Evolutionary conservation across 179 eudicot genomes (phyloP).

Genomic region (Monotropa hypopitys): DNA sequence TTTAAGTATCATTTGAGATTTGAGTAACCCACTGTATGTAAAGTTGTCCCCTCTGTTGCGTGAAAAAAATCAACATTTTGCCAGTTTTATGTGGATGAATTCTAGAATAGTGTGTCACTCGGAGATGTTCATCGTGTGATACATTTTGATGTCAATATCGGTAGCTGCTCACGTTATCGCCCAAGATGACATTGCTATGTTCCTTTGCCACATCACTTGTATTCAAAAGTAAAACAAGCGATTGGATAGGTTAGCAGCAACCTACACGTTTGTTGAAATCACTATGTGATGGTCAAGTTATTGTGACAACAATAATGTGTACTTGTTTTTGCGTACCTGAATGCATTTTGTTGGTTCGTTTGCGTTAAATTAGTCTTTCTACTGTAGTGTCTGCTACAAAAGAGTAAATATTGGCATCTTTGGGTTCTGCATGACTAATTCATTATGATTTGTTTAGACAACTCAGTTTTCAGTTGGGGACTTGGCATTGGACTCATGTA

Average conservation of each 20-base stretch:
- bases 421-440: background rate
- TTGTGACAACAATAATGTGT: background rate
- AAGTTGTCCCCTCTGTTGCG: background rate
- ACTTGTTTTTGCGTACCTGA: background rate
- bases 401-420: background rate
- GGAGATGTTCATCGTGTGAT: background rate
- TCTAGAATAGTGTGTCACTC: background rate
- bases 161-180: background rate
- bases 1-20: background rate
- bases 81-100: background rate
- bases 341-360: background rate
- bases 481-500: slow-evolving; percentile 58
- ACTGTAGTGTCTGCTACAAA: background rate
- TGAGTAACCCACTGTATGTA: background rate
- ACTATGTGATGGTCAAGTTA: background rate
- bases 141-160: background rate
- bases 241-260: background rate
- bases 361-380: background rate
- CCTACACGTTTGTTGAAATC: background rate
- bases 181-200: background rate
- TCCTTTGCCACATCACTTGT: background rate
- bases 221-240: background rate
- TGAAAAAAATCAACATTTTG: background rate
- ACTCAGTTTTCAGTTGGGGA: slow-evolving; percentile 40
- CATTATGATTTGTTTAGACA: slow-evolving; percentile 16